Conservation (phyloP, 2,329 filamentous ascomycete genomes). For the Ambrosiella xylebori region DNA sequence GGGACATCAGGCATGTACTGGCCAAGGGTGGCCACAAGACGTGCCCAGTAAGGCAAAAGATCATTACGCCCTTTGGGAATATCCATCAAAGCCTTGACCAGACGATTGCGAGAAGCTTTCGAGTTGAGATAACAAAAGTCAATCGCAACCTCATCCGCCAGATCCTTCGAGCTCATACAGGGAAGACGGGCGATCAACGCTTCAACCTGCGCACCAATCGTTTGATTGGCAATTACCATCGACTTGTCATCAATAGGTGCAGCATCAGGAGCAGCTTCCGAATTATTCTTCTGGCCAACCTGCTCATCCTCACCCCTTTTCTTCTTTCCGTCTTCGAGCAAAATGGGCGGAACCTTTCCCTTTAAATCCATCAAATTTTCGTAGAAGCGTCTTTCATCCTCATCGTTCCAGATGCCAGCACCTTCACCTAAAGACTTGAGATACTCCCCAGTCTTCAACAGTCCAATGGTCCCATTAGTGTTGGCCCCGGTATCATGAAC, state of each 20-base stretch:
- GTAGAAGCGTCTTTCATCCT: slow-evolving; percentile 94
- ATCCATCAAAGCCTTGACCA: slow-evolving; percentile 85
- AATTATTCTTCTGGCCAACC: slow-evolving; percentile 56
- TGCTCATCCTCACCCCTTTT: slow-evolving; percentile 81
- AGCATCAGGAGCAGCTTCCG: slow-evolving; percentile 35
- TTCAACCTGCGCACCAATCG: slow-evolving; percentile 91
- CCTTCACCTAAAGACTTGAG: slow-evolving; percentile 78
- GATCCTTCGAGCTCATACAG: slow-evolving; percentile 78
- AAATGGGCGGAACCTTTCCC: slow-evolving; percentile 82
- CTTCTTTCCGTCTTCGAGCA: slow-evolving; percentile 89
- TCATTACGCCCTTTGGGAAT: slow-evolving; percentile 89
- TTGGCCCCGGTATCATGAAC: slow-evolving; percentile 51
- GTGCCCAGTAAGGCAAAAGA: slow-evolving; percentile 77
- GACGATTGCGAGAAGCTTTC: slow-evolving; percentile 85
- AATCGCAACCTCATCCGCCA: slow-evolving; percentile 79
- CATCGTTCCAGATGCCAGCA: slow-evolving; percentile 94
- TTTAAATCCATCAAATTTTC: slow-evolving; percentile 92
- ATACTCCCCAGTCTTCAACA: slow-evolving; percentile 89
- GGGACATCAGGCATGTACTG: slow-evolving; percentile 91
- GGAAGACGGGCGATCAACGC: slow-evolving; percentile 74
- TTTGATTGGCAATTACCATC: slow-evolving; percentile 92
- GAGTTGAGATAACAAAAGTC: slow-evolving; percentile 98
- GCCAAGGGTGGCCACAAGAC: slow-evolving; percentile 79
- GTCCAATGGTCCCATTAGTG: slow-evolving; percentile 64
- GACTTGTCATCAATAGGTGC: slow-evolving; percentile 60